Evolutionary conservation across 2,329 filamentous ascomycete genomes (phyloP).

Genomic region (Triangularia setosa): DNA sequence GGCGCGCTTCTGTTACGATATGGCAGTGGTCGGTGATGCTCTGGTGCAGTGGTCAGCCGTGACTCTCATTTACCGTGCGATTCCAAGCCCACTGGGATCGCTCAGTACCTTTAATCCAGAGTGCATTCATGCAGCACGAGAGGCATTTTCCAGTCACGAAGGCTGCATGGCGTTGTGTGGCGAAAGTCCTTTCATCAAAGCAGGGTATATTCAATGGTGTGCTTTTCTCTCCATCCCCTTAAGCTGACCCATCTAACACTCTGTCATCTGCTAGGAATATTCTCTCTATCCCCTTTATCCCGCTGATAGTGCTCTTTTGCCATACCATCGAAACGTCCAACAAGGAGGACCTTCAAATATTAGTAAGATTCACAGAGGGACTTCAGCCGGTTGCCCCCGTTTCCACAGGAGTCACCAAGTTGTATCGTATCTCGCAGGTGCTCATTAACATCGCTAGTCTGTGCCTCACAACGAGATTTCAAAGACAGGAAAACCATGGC

Average conservation of each 20-base stretch:
- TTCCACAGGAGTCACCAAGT: slow-evolving; percentile 56
- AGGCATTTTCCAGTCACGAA: slow-evolving; percentile 44
- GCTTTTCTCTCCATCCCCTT: slow-evolving; percentile 14
- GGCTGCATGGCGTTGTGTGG: slow-evolving; percentile 43
- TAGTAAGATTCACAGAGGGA: slow-evolving; percentile 54
- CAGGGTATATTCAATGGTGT: slow-evolving; percentile 51
- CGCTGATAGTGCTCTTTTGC: slow-evolving; percentile 58
- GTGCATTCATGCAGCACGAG: slow-evolving; percentile 48
- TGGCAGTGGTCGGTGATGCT: slow-evolving; percentile 45
- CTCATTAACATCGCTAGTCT: slow-evolving; percentile 58
- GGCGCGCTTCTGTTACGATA: slow-evolving; percentile 39
- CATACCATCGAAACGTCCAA: slow-evolving; percentile 53
- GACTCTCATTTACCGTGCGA: slow-evolving; percentile 50
- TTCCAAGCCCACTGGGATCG: slow-evolving; percentile 43
- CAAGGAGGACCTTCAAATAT: slow-evolving; percentile 48
- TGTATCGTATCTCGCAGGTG: slow-evolving; percentile 59
- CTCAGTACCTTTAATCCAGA: slow-evolving; percentile 42
- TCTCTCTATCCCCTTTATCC: slow-evolving; percentile 54
- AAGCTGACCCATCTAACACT: neutral
- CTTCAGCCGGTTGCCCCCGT: slow-evolving; percentile 48
- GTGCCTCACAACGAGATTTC: slow-evolving; percentile 57
- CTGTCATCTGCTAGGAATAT: slow-evolving; percentile 44
- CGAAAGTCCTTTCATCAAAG: slow-evolving; percentile 38
- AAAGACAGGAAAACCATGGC: slow-evolving; percentile 44
- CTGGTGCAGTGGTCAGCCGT: slow-evolving; percentile 45